Base-by-base conservation (phyloP, 2,329 filamentous ascomycete species). In the Aquanectria penicillioides region DNA sequence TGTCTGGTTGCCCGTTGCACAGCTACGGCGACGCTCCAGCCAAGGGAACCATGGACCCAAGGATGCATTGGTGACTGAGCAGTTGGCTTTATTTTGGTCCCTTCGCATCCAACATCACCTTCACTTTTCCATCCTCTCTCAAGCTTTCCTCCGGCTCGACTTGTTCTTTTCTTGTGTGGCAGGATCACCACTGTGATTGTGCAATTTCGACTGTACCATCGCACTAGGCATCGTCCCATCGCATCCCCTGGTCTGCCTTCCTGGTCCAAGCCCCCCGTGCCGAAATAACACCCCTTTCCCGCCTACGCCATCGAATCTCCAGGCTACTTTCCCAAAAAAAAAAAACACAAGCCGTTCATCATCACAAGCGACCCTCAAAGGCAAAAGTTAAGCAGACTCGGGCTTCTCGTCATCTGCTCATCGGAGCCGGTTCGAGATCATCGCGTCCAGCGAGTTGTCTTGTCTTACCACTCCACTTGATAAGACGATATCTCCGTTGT, bases 1-100 rank as follows among this genome's bases (percentile, higher is more conserved):
- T 70, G 65, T 46, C 61, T 59, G 57, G 68, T 70, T 69, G 68
- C 64, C 63, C 65, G 68, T 70, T 70, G 68, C 68, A 70, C 65
- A 64, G 65, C 53, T 66, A 70, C 64, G 61, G 52, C 49, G 55
- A 52, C 40, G 40, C 55, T 57, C 40, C 55, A 57, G 23, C 40
- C 49, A 52, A 52, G 49, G 40, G 40, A 43, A 25, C 40, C 40
- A 43, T 43, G 40, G 40, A 25, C 18, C 25, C 20, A 25, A 18
- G 28, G 28, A 48, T 47, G 34, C 33, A 29, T 58, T 58, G 48
- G 40, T 43, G 48, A 58, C 54, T 26, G 38, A 57, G 44, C 54
- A 44, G 38, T 43, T 57, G 40, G 55, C 36, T 58, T 58, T 58
- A 58, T 48, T 58, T 52, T 43, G 26, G 31, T 57, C 46, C 46